These are phyloP conservation scores for Pelargonium myrrhifolium DNA, from an alignment of 441 rosid species.

Conservation along the genomic window DNA sequence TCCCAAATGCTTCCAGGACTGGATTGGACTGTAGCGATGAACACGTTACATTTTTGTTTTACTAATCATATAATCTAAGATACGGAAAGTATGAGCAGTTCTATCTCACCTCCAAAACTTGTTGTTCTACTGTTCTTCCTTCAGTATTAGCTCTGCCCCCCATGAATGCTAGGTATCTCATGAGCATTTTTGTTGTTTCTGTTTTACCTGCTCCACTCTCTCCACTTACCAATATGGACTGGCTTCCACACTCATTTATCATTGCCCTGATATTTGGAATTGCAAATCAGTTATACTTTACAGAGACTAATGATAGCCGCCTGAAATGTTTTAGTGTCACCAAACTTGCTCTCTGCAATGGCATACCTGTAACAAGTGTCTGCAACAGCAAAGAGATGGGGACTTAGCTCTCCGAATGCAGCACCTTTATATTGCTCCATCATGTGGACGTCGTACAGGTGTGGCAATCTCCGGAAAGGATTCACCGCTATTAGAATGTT, in stretches of 20 bases:
- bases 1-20: slow-evolving; percentile 99
- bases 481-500: slow-evolving; percentile 96
- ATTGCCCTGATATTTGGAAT: slow-evolving; percentile 63
- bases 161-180: slow-evolving; percentile 94
- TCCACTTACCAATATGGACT: slow-evolving; percentile 98
- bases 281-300: slow-evolving; percentile 13
- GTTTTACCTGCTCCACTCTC: slow-evolving; percentile 99
- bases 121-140: slow-evolving; percentile 98
- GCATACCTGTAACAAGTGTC: slow-evolving; percentile 85
- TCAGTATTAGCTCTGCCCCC: slow-evolving; percentile 98
- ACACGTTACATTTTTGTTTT: neutral
- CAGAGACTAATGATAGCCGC: neutral
- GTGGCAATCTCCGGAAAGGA: slow-evolving; percentile 97
- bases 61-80: neutral
- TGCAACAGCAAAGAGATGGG: slow-evolving; percentile 97
- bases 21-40: slow-evolving; percentile 77
- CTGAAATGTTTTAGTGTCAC: neutral
- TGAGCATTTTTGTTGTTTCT: slow-evolving; percentile 99
- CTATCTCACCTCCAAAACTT: slow-evolving; percentile 86
- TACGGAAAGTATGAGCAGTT: neutral
- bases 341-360: neutral
- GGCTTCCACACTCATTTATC: slow-evolving; percentile 95
- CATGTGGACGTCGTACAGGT: slow-evolving; percentile 96
- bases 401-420: slow-evolving; percentile 94
- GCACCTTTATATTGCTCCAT: slow-evolving; percentile 99